Percentiles rank a stretch among this genome's conserved stretches.
These are phyloP conservation scores for Elsinoe fawcettii DNA, from an alignment of 2,329 filamentous ascomycete genomes.

Conservation along the genomic window DNA sequence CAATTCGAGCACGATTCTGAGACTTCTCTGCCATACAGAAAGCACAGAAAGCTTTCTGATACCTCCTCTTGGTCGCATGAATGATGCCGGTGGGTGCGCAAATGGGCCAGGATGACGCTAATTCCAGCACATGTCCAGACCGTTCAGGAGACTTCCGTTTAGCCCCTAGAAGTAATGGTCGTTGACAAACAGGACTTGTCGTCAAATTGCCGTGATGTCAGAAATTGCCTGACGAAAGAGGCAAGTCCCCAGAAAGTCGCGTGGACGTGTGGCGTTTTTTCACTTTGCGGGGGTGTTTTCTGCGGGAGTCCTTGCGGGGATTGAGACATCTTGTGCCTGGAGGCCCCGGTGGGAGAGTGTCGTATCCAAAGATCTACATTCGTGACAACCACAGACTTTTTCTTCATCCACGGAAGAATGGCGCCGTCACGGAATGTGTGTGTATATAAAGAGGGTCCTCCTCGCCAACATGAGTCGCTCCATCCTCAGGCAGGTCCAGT, in stretches of 20 bases:
- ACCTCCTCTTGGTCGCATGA: too few relatives aligned
- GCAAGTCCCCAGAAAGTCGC: conserved; percentile 8
- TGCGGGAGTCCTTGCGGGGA: neutral
- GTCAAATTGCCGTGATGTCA: neutral
- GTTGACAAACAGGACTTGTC: neutral
- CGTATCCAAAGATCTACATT: neutral
- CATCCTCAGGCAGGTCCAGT: neutral
- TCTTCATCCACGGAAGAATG: neutral
- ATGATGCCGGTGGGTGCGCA: neutral
- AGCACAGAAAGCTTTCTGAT: too few relatives aligned
- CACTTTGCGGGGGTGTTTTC: neutral
- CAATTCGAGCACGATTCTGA: too few relatives aligned
- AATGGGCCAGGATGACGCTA: neutral
- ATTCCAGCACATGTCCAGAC: neutral
- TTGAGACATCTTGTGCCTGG: neutral
- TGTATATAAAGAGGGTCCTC: neutral
- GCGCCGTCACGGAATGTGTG: neutral
- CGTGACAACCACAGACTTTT: neutral
- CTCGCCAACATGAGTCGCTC: neutral
- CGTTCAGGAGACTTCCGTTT: neutral
- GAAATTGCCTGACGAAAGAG: neutral
- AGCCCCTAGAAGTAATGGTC: neutral
- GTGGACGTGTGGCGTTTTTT: conserved; percentile 5
- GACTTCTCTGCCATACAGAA: too few relatives aligned
- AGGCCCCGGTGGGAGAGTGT: conserved; percentile 6